Evolutionary conservation across 2,329 filamentous ascomycete genomes (phyloP).

Genomic region (Truncatella angustata): DNA sequence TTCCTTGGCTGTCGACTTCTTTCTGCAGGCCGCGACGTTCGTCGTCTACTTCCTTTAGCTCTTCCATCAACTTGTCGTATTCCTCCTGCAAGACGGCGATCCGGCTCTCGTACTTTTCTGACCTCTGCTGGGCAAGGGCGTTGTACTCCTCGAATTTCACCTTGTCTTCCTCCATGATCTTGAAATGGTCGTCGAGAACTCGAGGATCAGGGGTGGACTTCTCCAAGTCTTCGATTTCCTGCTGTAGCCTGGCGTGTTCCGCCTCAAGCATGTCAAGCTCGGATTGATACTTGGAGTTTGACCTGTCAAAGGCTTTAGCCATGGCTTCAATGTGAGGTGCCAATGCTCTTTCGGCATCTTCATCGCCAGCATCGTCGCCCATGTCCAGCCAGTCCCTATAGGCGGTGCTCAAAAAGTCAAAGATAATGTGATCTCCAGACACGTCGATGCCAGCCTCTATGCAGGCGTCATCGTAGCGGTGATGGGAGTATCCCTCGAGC

Average conservation of each 20-base stretch:
- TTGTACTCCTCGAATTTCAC: constrained; percentile 97
- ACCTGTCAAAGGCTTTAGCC: constrained; percentile 81
- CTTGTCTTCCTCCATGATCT: constrained; percentile 91
- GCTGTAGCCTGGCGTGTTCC: constrained; percentile 75
- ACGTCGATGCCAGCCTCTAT: constrained; percentile 86
- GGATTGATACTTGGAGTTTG: constrained; percentile 80
- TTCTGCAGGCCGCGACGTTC: constrained; percentile 79
- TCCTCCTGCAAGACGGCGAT: constrained; percentile 83
- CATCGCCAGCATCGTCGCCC: constrained; percentile 83
- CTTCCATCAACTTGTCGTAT: constrained; percentile 72
- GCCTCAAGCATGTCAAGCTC: constrained; percentile 84
- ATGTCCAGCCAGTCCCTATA: constrained; percentile 94
- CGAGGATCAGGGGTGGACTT: constrained; percentile 82
- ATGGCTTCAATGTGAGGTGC: constrained; percentile 83
- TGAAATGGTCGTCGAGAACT: constrained; percentile 83
- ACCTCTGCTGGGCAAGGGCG: constrained; percentile 74
- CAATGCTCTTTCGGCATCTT: constrained; percentile 76
- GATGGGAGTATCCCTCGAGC: constrained; percentile 77
- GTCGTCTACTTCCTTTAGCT: constrained; percentile 76
- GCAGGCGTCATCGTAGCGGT: constrained; percentile 87
- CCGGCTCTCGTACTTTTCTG: constrained; percentile 82
- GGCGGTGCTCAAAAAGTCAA: constrained; percentile 83
- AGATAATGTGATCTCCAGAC: constrained; percentile 87
- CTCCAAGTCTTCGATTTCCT: constrained; percentile 87
- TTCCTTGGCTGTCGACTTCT: constrained; percentile 86